Percentiles rank a stretch among this genome's conserved stretches.
These are phyloP conservation scores for Jatropha multifida DNA, from an alignment of 441 rosid species.

Conservation along the genomic window DNA sequence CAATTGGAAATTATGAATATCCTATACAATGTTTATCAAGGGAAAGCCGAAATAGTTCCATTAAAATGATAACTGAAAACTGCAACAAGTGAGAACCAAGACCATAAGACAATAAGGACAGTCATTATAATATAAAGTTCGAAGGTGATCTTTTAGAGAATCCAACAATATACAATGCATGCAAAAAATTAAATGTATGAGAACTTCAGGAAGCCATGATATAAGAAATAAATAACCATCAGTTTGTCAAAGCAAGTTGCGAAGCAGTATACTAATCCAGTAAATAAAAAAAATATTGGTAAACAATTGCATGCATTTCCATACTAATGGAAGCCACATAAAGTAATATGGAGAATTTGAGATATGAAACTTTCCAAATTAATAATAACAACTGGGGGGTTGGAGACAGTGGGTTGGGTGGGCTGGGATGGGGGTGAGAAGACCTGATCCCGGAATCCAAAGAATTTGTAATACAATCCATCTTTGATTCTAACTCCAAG, in stretches of 20 bases:
- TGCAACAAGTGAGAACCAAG: not conserved
- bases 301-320: not conserved
- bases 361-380: not conserved
- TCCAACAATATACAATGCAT: not conserved
- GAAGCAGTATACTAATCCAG: not conserved
- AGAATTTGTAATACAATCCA: constrained; percentile 78
- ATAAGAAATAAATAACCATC: not conserved
- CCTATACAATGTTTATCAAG: not conserved
- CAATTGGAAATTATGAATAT: not conserved
- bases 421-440: not conserved
- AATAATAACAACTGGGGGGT: not conserved
- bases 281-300: not conserved
- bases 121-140: not conserved
- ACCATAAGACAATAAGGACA: not conserved
- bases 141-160: not conserved
- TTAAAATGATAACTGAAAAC: not conserved
- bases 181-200: not conserved
- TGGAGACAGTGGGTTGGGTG: not conserved
- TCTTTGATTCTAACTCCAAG: constrained; percentile 72
- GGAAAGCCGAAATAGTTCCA: not conserved
- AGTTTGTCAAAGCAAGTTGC: not conserved
- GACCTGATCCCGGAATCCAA: constrained; percentile 93
- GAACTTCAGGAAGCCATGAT: not conserved
- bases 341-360: not conserved
- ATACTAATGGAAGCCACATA: not conserved